A percentile compares a stretch with the other conserved stretches of the same genome.
These are phyloP conservation scores for Syzygium malaccense DNA, from an alignment of 441 rosid species.

Conservation along the genomic window DNA sequence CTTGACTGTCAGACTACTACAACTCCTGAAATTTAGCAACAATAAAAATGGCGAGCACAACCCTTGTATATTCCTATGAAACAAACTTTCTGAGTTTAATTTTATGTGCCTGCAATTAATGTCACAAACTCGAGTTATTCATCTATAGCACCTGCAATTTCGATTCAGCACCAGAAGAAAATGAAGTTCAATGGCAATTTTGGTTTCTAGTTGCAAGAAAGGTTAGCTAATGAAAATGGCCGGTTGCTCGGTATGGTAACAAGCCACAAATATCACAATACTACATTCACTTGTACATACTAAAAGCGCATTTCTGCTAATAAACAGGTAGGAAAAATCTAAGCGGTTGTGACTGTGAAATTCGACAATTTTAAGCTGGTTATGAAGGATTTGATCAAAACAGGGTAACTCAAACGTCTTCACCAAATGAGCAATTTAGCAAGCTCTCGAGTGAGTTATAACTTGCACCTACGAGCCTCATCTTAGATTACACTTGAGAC, in stretches of 20 bases:
- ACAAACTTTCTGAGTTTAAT: not conserved
- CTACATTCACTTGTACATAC: not conserved
- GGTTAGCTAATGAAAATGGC: not conserved
- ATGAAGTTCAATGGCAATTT: not conserved
- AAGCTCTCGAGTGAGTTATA: not conserved
- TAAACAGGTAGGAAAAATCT: not conserved
- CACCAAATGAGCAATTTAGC: not conserved
- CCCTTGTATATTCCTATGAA: not conserved
- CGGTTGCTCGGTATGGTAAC: not conserved
- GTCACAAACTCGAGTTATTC: not conserved
- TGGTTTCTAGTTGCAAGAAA: accelerated
- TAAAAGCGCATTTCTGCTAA: not conserved
- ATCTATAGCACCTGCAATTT: not conserved
- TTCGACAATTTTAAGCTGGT: not conserved
- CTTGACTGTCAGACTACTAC: not conserved
- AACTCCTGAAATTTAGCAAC: not conserved
- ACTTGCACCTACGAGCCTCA: not conserved
- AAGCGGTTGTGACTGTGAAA: not conserved
- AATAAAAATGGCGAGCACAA: not conserved
- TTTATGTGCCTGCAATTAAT: not conserved
- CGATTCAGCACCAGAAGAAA: not conserved
- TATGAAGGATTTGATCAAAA: not conserved
- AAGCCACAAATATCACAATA: not conserved
- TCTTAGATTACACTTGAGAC: not conserved
- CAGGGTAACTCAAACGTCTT: not conserved